A percentile compares a stretch with the other conserved stretches of the same genome.
These are phyloP conservation scores for Paspalum notatum DNA, from an alignment of 176 grass and related monocot species.

Conservation along the genomic window DNA sequence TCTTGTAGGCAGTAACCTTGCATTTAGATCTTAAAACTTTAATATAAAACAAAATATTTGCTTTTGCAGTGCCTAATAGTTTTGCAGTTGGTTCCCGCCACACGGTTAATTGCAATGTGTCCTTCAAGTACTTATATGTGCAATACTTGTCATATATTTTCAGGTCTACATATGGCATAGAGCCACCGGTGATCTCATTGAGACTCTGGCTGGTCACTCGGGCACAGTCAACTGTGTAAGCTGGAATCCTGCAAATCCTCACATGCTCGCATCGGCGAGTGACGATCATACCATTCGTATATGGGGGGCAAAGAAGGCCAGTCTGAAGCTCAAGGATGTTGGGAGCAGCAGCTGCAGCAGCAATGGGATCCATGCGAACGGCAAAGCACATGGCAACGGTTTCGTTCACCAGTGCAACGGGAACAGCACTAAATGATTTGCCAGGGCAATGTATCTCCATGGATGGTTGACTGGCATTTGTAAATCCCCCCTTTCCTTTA, in stretches of 20 bases:
- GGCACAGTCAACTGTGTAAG: constrained; percentile 89
- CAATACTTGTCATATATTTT: constrained; percentile 19
- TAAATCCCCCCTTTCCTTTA: constrained; percentile 56
- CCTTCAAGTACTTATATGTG: neutral
- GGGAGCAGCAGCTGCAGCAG: constrained; percentile 54
- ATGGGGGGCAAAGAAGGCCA: constrained; percentile 71
- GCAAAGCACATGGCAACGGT: constrained; percentile 62
- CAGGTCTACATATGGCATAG: constrained; percentile 98
- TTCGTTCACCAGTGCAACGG: constrained; percentile 70
- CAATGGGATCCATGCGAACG: constrained; percentile 44
- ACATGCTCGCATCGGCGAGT: constrained; percentile 88
- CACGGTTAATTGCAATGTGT: neutral
- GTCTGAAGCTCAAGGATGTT: constrained; percentile 61
- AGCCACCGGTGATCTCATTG: constrained; percentile 66
- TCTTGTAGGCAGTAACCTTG: neutral
- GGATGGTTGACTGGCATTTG: constrained; percentile 47
- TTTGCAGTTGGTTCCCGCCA: neutral
- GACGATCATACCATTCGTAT: constrained; percentile 83
- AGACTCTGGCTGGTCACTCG: constrained; percentile 76
- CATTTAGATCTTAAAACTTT: neutral
- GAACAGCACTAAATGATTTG: constrained; percentile 64
- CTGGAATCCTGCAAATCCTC: constrained; percentile 85
- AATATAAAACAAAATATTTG: neutral
- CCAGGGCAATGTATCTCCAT: constrained; percentile 4
- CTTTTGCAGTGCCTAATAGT: neutral